Percentiles rank a stretch among this genome's conserved stretches.
These are phyloP conservation scores for Setaria viridis DNA, from an alignment of 202 grass and related monocot genomes.

Conservation along the genomic window DNA sequence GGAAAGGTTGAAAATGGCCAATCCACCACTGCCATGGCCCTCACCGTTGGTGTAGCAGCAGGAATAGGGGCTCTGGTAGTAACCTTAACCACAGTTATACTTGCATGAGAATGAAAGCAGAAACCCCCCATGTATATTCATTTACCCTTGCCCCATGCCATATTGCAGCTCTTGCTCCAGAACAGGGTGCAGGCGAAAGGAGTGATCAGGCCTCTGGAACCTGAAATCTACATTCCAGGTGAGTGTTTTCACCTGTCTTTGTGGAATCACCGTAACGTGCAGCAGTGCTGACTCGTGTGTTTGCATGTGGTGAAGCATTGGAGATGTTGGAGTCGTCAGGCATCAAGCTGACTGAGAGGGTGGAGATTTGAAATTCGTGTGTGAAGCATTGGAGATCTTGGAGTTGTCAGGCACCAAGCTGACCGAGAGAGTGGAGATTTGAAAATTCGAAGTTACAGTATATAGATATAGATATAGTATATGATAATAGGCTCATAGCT, in stretches of 20 bases:
- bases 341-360: constrained; percentile 82
- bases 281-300: constrained; percentile 24
- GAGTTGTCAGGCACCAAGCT: constrained; percentile 82
- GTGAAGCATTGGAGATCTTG: constrained; percentile 89
- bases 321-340: constrained; percentile 81
- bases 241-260: constrained; percentile 9
- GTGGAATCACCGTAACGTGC: neutral
- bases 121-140: constrained; percentile 7
- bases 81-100: constrained; percentile 29
- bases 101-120: neutral
- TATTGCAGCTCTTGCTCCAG: constrained; percentile 81
- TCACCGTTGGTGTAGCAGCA: constrained; percentile 84
- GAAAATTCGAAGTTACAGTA: constrained; percentile 10
- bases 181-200: constrained; percentile 79
- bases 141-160: constrained; percentile 8
- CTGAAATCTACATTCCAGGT: constrained; percentile 92
- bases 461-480: neutral
- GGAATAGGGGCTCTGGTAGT: constrained; percentile 85
- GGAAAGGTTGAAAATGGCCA: constrained; percentile 73
- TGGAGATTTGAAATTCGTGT: constrained; percentile 45
- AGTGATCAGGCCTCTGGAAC: constrained; percentile 80
- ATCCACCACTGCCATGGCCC: constrained; percentile 83
- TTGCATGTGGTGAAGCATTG: constrained; percentile 65
- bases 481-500: neutral
- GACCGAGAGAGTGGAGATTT: constrained; percentile 69